A percentile compares a stretch with the other conserved stretches of the same genome.
Conservation (phyloP, 2,329 filamentous ascomycete species). For the Sporothrix schenckii region DNA sequence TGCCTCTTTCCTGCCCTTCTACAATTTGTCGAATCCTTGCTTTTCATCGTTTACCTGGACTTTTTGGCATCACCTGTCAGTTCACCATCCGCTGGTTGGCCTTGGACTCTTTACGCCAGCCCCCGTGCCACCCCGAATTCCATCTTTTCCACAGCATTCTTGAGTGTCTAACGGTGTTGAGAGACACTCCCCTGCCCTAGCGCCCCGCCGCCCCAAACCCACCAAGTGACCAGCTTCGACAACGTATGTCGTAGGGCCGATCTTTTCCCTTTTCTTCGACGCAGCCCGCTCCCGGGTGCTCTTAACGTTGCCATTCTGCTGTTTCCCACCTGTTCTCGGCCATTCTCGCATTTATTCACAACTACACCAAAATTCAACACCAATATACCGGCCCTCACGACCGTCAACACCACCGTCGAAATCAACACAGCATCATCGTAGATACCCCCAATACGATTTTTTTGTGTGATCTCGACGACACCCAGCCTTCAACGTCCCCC, state of each 20-base stretch:
- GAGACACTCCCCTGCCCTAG: constrained; percentile 24
- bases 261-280: constrained; percentile 26
- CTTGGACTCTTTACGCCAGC: neutral
- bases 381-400: neutral
- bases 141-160: constrained; percentile 11
- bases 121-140: neutral
- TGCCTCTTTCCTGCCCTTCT: neutral
- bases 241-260: neutral
- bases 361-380: constrained; percentile 11
- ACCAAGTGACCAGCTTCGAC: neutral
- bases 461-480: neutral
- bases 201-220: constrained; percentile 8
- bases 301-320: constrained; percentile 16
- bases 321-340: neutral
- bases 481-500: neutral
- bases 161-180: neutral
- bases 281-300: neutral
- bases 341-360: neutral
- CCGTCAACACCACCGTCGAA: neutral
- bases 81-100: neutral
- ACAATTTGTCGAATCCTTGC: neutral
- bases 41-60: neutral
- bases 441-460: neutral
- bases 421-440: neutral
- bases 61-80: neutral